phyloP scores from a whole-genome alignment of 2,329 filamentous ascomycete species.

The Fusarium sp. region DNA sequence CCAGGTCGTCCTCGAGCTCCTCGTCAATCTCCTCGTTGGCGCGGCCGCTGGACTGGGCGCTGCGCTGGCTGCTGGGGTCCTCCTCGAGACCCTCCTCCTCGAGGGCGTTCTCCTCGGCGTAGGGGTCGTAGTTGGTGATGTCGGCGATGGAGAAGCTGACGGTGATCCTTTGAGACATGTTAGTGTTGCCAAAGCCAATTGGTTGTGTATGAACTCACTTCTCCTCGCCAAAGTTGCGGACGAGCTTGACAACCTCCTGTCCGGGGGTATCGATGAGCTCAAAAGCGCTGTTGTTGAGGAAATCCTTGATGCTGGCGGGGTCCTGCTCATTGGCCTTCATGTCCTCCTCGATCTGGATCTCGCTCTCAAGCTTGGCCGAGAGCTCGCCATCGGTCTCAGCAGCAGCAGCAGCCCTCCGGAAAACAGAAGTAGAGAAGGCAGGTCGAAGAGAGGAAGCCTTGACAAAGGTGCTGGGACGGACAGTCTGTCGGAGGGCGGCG shows the following conservation, averaged over 20 bases:
- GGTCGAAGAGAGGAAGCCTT: slow-evolving; percentile 54
- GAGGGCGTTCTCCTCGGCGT: slow-evolving; percentile 52
- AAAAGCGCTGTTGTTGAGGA: slow-evolving; percentile 87
- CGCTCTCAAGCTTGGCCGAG: slow-evolving; percentile 84
- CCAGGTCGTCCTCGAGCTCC: slow-evolving; percentile 61
- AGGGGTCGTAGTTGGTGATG: slow-evolving; percentile 55
- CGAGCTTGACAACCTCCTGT: slow-evolving; percentile 88
- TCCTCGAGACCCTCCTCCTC: slow-evolving; percentile 55
- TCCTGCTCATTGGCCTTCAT: slow-evolving; percentile 79
- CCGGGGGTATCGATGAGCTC: slow-evolving; percentile 85
- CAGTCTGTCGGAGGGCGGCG: slow-evolving; percentile 62
- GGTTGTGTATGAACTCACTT: slow-evolving; percentile 68
- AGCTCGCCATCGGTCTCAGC: slow-evolving; percentile 79
- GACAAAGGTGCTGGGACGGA: slow-evolving; percentile 62
- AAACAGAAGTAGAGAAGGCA: slow-evolving; percentile 59
- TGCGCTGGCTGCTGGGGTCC: slow-evolving; percentile 63
- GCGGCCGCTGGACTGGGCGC: slow-evolving; percentile 65
- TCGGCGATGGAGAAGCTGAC: slow-evolving; percentile 58
- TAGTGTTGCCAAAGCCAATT: slow-evolving; percentile 16
- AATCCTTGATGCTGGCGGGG: slow-evolving; percentile 85
- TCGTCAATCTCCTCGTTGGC: slow-evolving; percentile 43
- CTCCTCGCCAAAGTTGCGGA: slow-evolving; percentile 87
- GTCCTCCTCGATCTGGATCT: slow-evolving; percentile 86
- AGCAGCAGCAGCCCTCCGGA: slow-evolving; percentile 55
- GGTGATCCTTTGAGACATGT: slow-evolving; percentile 52